These are phyloP conservation scores for Globisporangium abappressorium DNA, from an alignment of 352 stramenopile species.

Conservation along the genomic window DNA sequence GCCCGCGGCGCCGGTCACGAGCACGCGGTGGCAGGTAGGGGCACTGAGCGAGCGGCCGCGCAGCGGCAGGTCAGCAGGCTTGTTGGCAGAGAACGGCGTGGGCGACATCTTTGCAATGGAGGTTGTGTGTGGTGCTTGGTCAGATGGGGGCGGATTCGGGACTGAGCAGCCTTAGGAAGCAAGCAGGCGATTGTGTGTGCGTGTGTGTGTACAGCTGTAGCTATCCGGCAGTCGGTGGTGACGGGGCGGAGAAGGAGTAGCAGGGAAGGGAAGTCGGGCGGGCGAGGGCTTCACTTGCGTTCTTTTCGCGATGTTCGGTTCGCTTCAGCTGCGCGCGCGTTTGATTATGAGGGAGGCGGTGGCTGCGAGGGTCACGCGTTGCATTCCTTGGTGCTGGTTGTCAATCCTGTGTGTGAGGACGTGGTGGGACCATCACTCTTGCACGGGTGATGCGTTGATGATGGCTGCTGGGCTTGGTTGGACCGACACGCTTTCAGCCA, in stretches of 20 bases:
- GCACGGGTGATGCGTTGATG: background rate
- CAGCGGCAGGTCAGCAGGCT: slow-evolving; percentile 11
- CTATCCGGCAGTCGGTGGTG: background rate
- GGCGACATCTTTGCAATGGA: slow-evolving; percentile 21
- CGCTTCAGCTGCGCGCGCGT: background rate
- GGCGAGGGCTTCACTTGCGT: slow-evolving; percentile 5
- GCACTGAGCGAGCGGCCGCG: slow-evolving; percentile 9
- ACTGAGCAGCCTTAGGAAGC: background rate
- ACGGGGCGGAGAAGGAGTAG: background rate
- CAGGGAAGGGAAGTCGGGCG: too few species aligned
- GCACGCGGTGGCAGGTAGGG: slow-evolving; percentile 5
- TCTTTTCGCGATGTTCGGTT: slow-evolving; percentile 6
- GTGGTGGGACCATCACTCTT: background rate
- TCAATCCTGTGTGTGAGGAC: background rate
- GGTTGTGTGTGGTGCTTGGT: background rate
- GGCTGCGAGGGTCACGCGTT: background rate
- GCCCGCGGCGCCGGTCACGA: slow-evolving; percentile 93
- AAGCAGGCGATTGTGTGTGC: background rate
- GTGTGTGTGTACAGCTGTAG: background rate
- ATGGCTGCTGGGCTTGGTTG: background rate
- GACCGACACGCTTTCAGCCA: background rate
- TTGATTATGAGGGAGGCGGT: background rate
- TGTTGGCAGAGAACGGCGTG: slow-evolving; percentile 22
- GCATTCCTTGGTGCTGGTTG: background rate
- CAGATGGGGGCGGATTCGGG: background rate